phyloP scores from a whole-genome alignment of 352 stramenopile genomes.

The Phytopythium sindhum region DNA sequence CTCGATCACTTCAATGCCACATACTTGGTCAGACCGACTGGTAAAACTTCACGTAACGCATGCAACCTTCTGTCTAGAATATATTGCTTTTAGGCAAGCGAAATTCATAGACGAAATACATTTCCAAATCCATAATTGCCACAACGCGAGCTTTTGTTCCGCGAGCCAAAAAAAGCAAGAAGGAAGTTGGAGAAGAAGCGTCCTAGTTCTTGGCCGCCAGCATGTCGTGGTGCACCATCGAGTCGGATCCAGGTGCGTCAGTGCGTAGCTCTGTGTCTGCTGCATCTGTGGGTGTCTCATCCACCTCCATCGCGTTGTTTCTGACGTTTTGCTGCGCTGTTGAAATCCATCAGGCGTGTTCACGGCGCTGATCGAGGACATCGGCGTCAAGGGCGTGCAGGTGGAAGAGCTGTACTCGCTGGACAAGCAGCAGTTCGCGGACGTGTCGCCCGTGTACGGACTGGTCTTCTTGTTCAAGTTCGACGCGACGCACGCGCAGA shows the following conservation, averaged over 20 bases:
- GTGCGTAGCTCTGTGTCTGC: background rate
- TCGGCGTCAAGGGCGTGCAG: constrained; percentile 91
- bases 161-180: background rate
- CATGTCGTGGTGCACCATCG: constrained; percentile 80
- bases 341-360: constrained; percentile 72
- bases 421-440: constrained; percentile 81
- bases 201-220: background rate
- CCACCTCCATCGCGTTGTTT: background rate
- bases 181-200: background rate
- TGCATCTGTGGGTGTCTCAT: background rate
- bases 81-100: no score
- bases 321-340: background rate
- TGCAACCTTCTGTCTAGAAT: no score
- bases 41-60: no score
- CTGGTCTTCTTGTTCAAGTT: constrained; percentile 98
- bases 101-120: no score
- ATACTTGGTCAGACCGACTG: no score
- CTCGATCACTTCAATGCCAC: no score
- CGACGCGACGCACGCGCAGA: constrained; percentile 47
- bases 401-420: constrained; percentile 94
- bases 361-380: constrained; percentile 91
- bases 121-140: no score
- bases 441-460: constrained; percentile 82
- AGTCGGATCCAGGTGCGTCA: constrained; percentile 63
- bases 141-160: background rate